Evolutionary conservation across 202 grass and related monocot species (phyloP).

Genomic region (Tripidium arundinaceum): DNA sequence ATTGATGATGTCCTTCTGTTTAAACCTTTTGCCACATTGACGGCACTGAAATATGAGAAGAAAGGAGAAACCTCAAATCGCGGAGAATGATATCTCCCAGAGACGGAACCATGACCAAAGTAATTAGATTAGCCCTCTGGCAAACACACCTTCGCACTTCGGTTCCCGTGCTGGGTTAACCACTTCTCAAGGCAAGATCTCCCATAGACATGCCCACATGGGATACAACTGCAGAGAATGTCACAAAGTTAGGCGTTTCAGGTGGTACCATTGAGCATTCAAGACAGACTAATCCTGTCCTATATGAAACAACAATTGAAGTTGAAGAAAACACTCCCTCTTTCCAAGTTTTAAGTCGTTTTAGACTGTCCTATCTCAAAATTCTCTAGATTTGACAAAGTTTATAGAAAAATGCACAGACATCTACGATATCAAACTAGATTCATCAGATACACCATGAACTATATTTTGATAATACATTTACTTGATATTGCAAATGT

Average conservation of each 20-base stretch:
- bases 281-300: not conserved
- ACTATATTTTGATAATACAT: not conserved
- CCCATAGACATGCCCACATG: conserved; percentile 90
- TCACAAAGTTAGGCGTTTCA: conserved; percentile 11
- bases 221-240: conserved; percentile 66
- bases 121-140: not conserved
- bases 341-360: not conserved
- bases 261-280: not conserved
- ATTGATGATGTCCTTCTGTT: conserved; percentile 69
- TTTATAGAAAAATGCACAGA: too few species aligned
- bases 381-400: too few species aligned
- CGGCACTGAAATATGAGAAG: conserved; percentile 53
- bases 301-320: not conserved
- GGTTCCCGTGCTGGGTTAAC: conserved; percentile 45
- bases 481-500: too few species aligned
- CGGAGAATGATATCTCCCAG: not conserved
- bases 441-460: too few species aligned
- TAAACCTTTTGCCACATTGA: conserved; percentile 70
- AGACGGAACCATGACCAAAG: not conserved
- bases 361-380: not conserved
- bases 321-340: not conserved
- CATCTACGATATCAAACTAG: too few species aligned
- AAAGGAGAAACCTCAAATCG: conserved; percentile 3
- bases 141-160: conserved; percentile 27
- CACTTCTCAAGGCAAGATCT: conserved; percentile 81